A percentile compares a stretch with the other conserved stretches of the same genome.
Evolutionary conservation across 2,329 filamentous ascomycete genomes (phyloP).

Genomic region (Cladosporium sp.): DNA sequence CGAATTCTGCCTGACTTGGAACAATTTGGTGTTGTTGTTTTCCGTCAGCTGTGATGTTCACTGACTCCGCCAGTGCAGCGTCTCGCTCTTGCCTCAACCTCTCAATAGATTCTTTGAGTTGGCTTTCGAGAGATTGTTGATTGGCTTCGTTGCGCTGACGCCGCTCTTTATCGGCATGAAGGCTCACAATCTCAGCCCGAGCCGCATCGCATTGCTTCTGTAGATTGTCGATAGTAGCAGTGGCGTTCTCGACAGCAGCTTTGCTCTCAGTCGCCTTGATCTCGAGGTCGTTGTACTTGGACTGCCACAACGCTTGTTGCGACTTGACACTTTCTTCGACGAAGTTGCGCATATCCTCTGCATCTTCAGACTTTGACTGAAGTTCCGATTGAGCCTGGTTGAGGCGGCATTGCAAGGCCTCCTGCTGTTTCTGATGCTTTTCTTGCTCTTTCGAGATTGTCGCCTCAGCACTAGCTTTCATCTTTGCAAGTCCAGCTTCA

Average conservation of each 20-base stretch:
- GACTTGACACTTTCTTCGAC: neutral
- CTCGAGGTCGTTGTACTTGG: neutral
- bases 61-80: too few species aligned
- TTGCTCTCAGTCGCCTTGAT: neutral
- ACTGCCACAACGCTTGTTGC: neutral
- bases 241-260: neutral
- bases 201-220: neutral
- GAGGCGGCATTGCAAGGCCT: constrained; percentile 1
- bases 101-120: too few species aligned
- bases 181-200: neutral
- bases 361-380: neutral
- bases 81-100: too few species aligned
- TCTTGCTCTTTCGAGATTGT: constrained; percentile 2
- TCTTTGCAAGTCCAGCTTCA: neutral
- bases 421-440: neutral
- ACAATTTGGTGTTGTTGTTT: too few species aligned
- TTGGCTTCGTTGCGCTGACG: too few species aligned
- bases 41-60: too few species aligned
- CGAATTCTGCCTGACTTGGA: neutral
- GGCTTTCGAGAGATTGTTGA: too few species aligned
- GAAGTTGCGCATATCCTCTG: neutral
- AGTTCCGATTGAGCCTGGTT: neutral
- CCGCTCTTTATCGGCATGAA: neutral
- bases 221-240: neutral
- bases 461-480: neutral